Conservation (phyloP, 805 yeast genomes). For the Blastobotrys peoriensis region DNA sequence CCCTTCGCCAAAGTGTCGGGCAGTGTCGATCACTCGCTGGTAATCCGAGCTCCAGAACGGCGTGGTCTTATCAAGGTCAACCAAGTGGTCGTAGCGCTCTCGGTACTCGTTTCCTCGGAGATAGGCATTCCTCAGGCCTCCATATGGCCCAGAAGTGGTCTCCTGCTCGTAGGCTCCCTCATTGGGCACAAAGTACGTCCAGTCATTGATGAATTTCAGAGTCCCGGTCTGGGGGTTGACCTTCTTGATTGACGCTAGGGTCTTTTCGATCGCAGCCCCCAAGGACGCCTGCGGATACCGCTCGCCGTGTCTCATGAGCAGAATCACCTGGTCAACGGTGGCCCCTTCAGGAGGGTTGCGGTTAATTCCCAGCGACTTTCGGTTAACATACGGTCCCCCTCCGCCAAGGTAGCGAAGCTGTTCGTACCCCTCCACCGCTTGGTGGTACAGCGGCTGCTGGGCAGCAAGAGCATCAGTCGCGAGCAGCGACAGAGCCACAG, state of each 20-base stretch:
- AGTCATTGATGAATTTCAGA: constrained; percentile 42
- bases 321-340: constrained; percentile 47
- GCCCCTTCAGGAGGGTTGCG: constrained; percentile 48
- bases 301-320: constrained; percentile 54
- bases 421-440: constrained; percentile 34
- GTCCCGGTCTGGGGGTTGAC: constrained; percentile 34
- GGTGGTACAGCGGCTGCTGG: neutral
- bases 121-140: constrained; percentile 47
- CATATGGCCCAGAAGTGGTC: constrained; percentile 44
- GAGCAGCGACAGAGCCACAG: neutral
- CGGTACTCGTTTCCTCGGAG: constrained; percentile 46
- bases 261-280: neutral
- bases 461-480: neutral
- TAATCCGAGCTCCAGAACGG: constrained; percentile 53
- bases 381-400: constrained; percentile 47
- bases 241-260: constrained; percentile 6
- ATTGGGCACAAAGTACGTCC: constrained; percentile 40
- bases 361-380: constrained; percentile 47
- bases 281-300: constrained; percentile 38
- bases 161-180: constrained; percentile 44
- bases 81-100: constrained; percentile 44
- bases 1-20: constrained; percentile 52
- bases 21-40: constrained; percentile 50
- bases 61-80: constrained; percentile 32
- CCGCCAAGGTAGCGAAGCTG: constrained; percentile 44